Evolutionary conservation across 495 filamentous ascomycete genomes (phyloP), one percentile per base, ranked within the genome.

Genomic region (Cryomyces minteri): DNA sequence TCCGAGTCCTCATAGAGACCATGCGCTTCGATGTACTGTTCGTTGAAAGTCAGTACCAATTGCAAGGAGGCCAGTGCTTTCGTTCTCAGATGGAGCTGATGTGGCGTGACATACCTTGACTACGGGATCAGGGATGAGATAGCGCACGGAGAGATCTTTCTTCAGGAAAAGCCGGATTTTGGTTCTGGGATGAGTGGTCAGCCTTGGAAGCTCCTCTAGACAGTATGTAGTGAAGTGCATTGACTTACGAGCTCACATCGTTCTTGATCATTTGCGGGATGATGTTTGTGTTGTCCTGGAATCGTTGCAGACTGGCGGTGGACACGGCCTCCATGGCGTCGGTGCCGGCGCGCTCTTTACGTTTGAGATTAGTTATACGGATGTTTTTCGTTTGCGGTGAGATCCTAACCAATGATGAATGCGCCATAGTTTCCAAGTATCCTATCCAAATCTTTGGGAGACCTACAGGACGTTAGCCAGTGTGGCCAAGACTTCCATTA

Each of bases 231-330:
- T 9, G 34, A 12, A 12, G 8, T 37, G 34, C 12, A 3, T 12
- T 37, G 8, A 12, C 34, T 62, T 88, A 90, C 31, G 86, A 93
- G 40, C 80, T 85, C 48, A 95, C 82, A 53, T 92, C 82, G 55
- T 94, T 94, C 40, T 84, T 78, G 41, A 95, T 87, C 41, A 90
- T 73, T 54, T 93, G 86, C 52, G 81, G 78, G 50, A 94, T 87
- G 41, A 90, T 77, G 56, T 82, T 76, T 47, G 94, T 93, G 48
- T 93, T 90, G 41, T 76, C 69, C 43, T 74, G 71, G 72, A 71
- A 81, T 32, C 77, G 75, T 54, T 84, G 75, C 1, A 60, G 43
- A 25, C 18, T 25, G 18, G 18, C 1, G 11, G 47, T 55, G 4
- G 51, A 47, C 8, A 54, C 49, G 11, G 51, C 51, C n/a, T 87